phyloP scores from a whole-genome alignment of 768 basidiomycete species.

The Rubroboletus satanas region DNA sequence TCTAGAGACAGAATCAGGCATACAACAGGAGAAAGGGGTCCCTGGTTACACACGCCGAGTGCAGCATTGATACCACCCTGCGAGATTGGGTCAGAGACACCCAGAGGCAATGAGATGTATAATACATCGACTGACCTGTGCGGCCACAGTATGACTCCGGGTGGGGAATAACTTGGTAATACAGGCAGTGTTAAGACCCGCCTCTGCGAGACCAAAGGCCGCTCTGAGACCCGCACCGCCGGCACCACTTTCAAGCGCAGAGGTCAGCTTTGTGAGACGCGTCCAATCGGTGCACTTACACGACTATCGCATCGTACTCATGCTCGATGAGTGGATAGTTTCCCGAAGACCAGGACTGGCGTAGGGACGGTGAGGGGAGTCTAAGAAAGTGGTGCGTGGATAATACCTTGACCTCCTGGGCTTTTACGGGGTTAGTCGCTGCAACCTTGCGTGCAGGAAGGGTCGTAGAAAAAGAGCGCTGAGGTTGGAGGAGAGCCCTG shows the following conservation, averaged over 20 bases:
- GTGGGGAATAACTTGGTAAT: conserved; percentile 99
- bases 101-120: background rate
- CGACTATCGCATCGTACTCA: conserved; percentile 97
- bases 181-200: conserved; percentile 97
- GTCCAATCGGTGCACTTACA: conserved; percentile 56
- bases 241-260: conserved; percentile 64
- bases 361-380: conserved; percentile 3
- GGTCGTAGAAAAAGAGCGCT: conserved; percentile 66
- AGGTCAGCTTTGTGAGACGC: conserved; percentile 12
- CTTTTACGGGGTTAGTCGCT: conserved; percentile 71
- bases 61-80: conserved; percentile 98
- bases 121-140: conserved; percentile 57
- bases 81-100: conserved; percentile 12
- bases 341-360: conserved; percentile 71
- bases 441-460: conserved; percentile 56
- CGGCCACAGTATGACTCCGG: conserved; percentile 97
- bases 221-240: conserved; percentile 98
- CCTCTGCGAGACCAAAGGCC: conserved; percentile 97
- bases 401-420: conserved; percentile 74
- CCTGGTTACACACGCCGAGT: conserved; percentile 62
- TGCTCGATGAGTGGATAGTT: conserved; percentile 98
- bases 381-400: conserved; percentile 6
- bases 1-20: conserved; percentile 40
- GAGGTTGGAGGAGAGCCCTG: conserved; percentile 46
- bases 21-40: conserved; percentile 4